These are phyloP conservation scores for Candolleomyces aberdarensis DNA, from an alignment of 768 basidiomycete genomes.

Conservation along the genomic window DNA sequence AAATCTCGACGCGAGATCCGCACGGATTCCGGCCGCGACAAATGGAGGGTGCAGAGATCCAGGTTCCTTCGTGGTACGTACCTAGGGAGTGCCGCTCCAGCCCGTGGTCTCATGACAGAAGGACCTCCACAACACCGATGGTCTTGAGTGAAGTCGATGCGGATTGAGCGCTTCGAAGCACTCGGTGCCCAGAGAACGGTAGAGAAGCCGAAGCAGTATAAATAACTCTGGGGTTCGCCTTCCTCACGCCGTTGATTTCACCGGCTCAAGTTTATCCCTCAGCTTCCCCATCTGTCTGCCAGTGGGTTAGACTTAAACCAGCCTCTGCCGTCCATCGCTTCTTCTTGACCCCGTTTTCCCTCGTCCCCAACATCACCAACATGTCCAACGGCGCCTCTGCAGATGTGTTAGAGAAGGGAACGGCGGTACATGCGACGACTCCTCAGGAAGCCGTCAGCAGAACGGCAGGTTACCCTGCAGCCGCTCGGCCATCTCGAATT, in stretches of 20 bases:
- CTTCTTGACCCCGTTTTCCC: not conserved
- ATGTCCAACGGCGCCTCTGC: slow-evolving; percentile 1
- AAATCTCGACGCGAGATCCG: no score
- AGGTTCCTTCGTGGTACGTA: not conserved
- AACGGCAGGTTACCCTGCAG: slow-evolving; percentile 16
- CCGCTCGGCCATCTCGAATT: slow-evolving; percentile 33
- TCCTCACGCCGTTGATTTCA: not conserved
- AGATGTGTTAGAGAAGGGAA: slow-evolving; percentile 36
- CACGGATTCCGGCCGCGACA: no score
- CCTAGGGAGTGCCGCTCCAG: not conserved
- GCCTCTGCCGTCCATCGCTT: slow-evolving; percentile 2
- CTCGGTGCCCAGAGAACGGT: not conserved
- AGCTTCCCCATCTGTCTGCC: not conserved
- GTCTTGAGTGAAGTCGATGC: not conserved
- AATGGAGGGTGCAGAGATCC: no score
- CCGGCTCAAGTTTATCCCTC: not conserved
- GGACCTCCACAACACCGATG: not conserved
- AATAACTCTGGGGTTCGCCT: not conserved
- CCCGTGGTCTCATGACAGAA: not conserved
- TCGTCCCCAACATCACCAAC: not conserved
- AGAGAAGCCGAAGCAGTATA: slow-evolving; percentile 2
- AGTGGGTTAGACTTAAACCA: slow-evolving; percentile 3
- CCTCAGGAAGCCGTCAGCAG: slow-evolving; percentile 23
- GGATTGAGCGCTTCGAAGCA: slow-evolving; percentile 2
- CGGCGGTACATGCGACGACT: slow-evolving; percentile 23